phyloP scores from a whole-genome alignment of 805 yeast genomes.

The Scheffersomyces coipomensis region DNA sequence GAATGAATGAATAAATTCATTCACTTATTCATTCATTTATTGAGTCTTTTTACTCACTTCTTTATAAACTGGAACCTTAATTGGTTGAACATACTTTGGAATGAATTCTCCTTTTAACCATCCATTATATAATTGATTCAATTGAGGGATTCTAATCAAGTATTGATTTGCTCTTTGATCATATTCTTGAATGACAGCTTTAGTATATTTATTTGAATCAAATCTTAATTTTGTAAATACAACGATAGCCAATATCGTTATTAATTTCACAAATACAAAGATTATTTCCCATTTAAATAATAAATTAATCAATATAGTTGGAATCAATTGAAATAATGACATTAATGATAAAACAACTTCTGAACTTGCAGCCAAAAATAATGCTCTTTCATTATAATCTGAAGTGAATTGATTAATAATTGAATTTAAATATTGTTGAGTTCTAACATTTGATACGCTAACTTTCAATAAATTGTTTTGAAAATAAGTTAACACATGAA shows the following conservation, averaged over 20 bases:
- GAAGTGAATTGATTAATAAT: conserved; percentile 28
- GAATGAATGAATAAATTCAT: too few relatives aligned
- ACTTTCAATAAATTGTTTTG: conserved; percentile 31
- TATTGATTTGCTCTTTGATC: conserved; percentile 37
- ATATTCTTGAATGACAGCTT: conserved; percentile 42
- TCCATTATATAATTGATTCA: conserved; percentile 14
- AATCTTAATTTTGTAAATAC: conserved; percentile 36
- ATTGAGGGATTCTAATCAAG: conserved; percentile 14
- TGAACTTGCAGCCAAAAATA: conserved; percentile 35
- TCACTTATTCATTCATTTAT: too few relatives aligned
- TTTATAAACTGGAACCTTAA: conserved; percentile 17
- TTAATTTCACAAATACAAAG: conserved; percentile 26
- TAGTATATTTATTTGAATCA: conserved; percentile 30
- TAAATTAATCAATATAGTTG: conserved; percentile 21
- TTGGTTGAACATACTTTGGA: conserved; percentile 16
- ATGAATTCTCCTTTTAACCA: conserved; percentile 15
- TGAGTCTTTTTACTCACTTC: conserved; percentile 8
- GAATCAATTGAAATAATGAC: conserved; percentile 22
- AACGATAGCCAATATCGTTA: conserved; percentile 28
- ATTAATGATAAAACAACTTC: conserved; percentile 26
- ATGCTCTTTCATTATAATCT: conserved; percentile 33
- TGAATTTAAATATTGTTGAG: conserved; percentile 27
- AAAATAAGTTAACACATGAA: conserved; percentile 38
- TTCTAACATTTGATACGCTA: conserved; percentile 29
- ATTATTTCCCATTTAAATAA: conserved; percentile 35